These are phyloP conservation scores for Apophysomyces elegans DNA, from an alignment of 371 early-diverging fungal species.

Conservation along the genomic window DNA sequence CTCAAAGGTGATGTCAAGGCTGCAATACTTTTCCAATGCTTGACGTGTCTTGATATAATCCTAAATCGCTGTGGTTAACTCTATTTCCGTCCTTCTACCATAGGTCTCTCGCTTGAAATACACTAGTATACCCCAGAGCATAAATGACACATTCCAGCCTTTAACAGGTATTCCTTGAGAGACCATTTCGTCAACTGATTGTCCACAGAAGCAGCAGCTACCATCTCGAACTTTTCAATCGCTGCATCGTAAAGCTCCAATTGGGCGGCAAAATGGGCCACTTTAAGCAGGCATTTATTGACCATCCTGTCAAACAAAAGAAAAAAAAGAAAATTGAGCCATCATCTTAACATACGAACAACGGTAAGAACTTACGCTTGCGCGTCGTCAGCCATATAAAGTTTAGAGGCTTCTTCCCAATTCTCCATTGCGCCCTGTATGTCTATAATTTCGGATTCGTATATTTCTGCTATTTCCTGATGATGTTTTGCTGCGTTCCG, in stretches of 20 bases:
- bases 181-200: conserved; percentile 94
- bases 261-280: conserved; percentile 89
- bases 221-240: conserved; percentile 84
- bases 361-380: conserved; percentile 66
- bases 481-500: conserved; percentile 90
- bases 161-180: conserved; percentile 92
- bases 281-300: conserved; percentile 89
- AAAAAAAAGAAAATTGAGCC: background rate
- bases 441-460: conserved; percentile 87
- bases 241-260: conserved; percentile 89
- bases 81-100: background rate
- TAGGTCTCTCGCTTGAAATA: background rate
- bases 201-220: conserved; percentile 82
- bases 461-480: conserved; percentile 93
- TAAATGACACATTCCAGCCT: conserved; percentile 90
- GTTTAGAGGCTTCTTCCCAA: conserved; percentile 90
- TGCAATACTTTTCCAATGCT: conserved; percentile 79
- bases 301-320: conserved; percentile 47
- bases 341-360: background rate
- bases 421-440: conserved; percentile 80
- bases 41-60: conserved; percentile 76
- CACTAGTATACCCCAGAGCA: conserved; percentile 59
- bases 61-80: conserved; percentile 27
- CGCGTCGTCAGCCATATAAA: conserved; percentile 90
- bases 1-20: conserved; percentile 85